Conservation (phyloP, 495 filamentous ascomycete species). For the Xylaria bambusicola region DNA sequence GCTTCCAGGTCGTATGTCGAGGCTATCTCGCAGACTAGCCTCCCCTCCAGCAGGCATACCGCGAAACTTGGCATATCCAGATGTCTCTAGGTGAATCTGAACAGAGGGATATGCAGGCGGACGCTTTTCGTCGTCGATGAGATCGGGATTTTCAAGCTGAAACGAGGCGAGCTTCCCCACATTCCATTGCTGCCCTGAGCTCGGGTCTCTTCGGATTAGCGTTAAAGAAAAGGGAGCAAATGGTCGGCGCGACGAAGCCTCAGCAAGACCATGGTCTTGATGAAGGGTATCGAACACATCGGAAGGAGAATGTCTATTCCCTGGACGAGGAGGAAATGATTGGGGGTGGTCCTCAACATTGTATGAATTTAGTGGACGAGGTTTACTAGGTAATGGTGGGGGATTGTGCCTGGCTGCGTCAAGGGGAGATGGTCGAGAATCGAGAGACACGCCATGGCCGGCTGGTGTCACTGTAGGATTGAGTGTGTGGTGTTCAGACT, state of each 20-base stretch:
- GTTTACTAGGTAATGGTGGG: slow-evolving; percentile 17
- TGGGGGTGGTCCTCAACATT: slow-evolving; percentile 17
- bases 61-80: slow-evolving; percentile 53
- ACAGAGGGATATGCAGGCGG: slow-evolving; percentile 39
- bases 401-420: slow-evolving; percentile 17
- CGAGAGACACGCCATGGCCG: slow-evolving; percentile 26
- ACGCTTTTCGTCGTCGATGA: slow-evolving; percentile 58
- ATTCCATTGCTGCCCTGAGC: slow-evolving; percentile 83
- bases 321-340: slow-evolving; percentile 21
- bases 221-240: slow-evolving; percentile 64
- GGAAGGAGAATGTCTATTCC: background rate
- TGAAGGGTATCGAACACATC: slow-evolving; percentile 4
- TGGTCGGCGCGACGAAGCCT: slow-evolving; percentile 25
- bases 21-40: slow-evolving; percentile 21
- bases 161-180: slow-evolving; percentile 68
- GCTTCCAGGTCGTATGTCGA: slow-evolving; percentile 36
- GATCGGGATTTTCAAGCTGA: slow-evolving; percentile 54
- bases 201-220: slow-evolving; percentile 84
- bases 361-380: slow-evolving; percentile 19
- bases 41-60: slow-evolving; percentile 41
- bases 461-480: slow-evolving; percentile 6
- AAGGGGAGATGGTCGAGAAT: slow-evolving; percentile 16
- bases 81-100: slow-evolving; percentile 47
- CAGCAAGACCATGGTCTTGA: slow-evolving; percentile 5
- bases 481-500: slow-evolving; percentile 4